Conservation (phyloP, 345 rosid genomes). For the Melaleuca alternifolia region DNA sequence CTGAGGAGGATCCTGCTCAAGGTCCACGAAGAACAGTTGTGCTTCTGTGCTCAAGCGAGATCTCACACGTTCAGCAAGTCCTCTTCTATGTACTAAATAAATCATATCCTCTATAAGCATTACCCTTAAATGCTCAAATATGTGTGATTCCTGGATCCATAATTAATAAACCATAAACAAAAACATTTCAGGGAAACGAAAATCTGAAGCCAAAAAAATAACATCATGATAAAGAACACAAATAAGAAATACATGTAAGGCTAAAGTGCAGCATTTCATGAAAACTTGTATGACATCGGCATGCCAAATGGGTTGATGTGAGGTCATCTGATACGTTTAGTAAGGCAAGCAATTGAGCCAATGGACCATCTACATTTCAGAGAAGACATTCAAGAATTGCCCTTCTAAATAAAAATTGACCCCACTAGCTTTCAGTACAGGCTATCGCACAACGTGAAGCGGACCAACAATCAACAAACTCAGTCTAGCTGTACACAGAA, state of each 20-base stretch:
- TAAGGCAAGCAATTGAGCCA: not conserved
- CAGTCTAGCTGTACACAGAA: not conserved
- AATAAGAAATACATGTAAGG: not conserved
- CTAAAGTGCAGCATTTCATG: not conserved
- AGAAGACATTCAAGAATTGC: not conserved
- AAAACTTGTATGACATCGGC: not conserved
- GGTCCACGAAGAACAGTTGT: constrained; percentile 45
- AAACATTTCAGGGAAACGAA: not conserved
- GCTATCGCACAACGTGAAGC: not conserved
- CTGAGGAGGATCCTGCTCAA: constrained; percentile 90
- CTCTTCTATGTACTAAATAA: constrained; percentile 55
- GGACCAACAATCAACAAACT: not conserved
- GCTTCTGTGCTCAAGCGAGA: constrained; percentile 50
- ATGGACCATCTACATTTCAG: not conserved
- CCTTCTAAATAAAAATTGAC: not conserved
- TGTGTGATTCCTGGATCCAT: constrained; percentile 34
- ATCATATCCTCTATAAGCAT: constrained; percentile 90
- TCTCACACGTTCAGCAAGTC: constrained; percentile 38
- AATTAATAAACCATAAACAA: not conserved
- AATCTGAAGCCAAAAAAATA: not conserved
- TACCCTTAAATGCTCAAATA: constrained; percentile 50
- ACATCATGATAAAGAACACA: not conserved
- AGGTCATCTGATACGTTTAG: not conserved
- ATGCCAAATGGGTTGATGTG: not conserved
- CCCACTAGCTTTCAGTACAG: not conserved